Percentiles rank a stretch among this genome's conserved stretches.
Conservation (phyloP, 306 rosid species). For the Styphnolobium japonicum region DNA sequence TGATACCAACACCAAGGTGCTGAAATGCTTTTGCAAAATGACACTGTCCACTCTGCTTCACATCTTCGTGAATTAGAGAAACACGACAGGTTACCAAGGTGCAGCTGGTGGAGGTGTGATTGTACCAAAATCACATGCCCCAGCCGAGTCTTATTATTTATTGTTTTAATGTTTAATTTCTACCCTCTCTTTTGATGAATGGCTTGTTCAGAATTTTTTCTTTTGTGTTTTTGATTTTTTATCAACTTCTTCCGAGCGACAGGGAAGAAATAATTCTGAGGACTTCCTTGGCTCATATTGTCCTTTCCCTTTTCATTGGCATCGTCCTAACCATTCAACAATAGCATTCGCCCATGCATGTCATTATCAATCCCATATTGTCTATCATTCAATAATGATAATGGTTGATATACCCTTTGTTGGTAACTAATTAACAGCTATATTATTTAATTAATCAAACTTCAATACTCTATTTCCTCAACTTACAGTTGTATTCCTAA, state of each 20-base stretch:
- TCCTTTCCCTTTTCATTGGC: neutral
- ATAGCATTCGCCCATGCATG: constrained; percentile 1
- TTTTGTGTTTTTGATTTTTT: neutral
- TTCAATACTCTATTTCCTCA: too few species aligned
- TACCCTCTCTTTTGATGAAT: neutral
- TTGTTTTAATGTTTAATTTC: neutral
- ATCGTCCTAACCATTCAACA: neutral
- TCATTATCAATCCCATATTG: too few species aligned
- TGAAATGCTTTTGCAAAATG: constrained; percentile 4
- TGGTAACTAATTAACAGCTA: too few species aligned
- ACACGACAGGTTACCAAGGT: constrained; percentile 38
- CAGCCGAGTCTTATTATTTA: neutral
- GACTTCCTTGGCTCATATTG: neutral
- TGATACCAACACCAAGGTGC: constrained; percentile 28
- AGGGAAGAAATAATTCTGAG: neutral
- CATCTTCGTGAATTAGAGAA: neutral
- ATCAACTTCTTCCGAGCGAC: neutral
- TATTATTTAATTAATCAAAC: too few species aligned
- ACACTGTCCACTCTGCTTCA: constrained; percentile 24
- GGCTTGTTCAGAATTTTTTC: neutral
- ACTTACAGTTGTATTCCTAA: too few species aligned
- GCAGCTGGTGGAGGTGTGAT: constrained; percentile 23
- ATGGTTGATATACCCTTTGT: neutral
- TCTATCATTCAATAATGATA: neutral
- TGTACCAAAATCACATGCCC: constrained; percentile 40